Conservation (phyloP, 2,329 filamentous ascomycete species). For the Xylaria sp. region DNA sequence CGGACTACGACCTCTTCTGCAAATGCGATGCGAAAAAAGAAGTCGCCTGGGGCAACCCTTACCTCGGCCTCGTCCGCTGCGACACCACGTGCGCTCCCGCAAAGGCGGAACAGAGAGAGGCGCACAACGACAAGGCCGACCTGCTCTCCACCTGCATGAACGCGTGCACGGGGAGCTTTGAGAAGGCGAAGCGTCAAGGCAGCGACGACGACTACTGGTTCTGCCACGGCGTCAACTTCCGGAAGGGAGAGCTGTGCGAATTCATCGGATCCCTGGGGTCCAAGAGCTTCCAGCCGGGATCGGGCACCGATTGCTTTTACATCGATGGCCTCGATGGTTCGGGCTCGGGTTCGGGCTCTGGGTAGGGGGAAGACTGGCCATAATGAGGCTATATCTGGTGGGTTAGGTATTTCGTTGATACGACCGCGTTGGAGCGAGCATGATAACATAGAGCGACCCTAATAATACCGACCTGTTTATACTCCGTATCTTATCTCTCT, state of each 20-base stretch:
- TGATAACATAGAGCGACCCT: background rate
- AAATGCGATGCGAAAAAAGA: slow-evolving; percentile 39
- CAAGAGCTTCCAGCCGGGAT: slow-evolving; percentile 36
- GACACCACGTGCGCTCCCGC: slow-evolving; percentile 42
- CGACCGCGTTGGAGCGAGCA: background rate
- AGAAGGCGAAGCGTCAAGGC: slow-evolving; percentile 39
- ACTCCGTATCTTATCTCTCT: background rate
- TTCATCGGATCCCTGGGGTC: slow-evolving; percentile 42
- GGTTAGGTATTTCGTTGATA: background rate
- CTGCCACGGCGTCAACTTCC: slow-evolving; percentile 47
- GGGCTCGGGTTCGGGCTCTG: background rate
- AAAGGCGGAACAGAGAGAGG: slow-evolving; percentile 36
- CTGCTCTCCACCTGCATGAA: slow-evolving; percentile 39
- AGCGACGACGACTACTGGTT: slow-evolving; percentile 42
- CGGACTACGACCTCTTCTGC: slow-evolving; percentile 45
- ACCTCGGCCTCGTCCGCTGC: slow-evolving; percentile 43
- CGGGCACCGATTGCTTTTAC: slow-evolving; percentile 38
- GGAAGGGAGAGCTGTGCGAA: slow-evolving; percentile 44
- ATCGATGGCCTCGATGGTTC: slow-evolving; percentile 20
- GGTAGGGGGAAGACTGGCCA: background rate
- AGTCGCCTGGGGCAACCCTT: slow-evolving; percentile 41
- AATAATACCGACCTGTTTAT: background rate
- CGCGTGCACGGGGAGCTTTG: slow-evolving; percentile 44
- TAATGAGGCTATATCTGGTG: background rate
- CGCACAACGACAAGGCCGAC: slow-evolving; percentile 39